Base-by-base conservation (phyloP, 192 early-diverging fungal species). In the Coemansia erecta region DNA sequence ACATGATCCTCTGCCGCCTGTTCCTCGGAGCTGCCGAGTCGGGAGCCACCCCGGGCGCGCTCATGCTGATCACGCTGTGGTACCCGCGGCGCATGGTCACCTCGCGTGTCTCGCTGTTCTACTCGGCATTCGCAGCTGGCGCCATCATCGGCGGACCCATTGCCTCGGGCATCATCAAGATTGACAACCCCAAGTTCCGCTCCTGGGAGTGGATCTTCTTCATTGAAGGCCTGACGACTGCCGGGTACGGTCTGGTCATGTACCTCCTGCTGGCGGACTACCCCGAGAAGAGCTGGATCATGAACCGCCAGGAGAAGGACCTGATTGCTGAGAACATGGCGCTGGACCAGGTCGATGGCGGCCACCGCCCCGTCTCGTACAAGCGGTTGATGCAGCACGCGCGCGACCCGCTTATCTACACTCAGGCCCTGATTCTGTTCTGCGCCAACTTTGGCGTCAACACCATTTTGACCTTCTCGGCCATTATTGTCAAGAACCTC, bases 171-270 rank as follows among this genome's bases (percentile, higher is more conserved):
- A 70, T 77, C 44, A 64, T 61, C 47, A 67, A 70, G 49, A 63
- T 77, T 13, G 45, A 45, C 28, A 76, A 70, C 43, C 59, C 66
- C 17, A 41, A 48, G 49, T 76, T 76, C 51, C 15, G 12, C 19
- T 12, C 42, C 23, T 77, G 74, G 74, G 64, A 72, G 56, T 77
- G 74, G 74, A 67, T 77, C 35, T 77, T 77, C 65, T 68, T 77
- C 12, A 68, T 77, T 39, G 74, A 77, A 41, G 74, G 74, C 14
- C 45, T 77, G 50, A 45, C 45, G 1, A 77, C 74, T 2, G 74
- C 59, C 11, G 64, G 68, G 1, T 77, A 60, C 33, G 68, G 74
- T 2, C 11, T 71, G 3, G 15, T 70, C 17, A 72, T 70, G 68
- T 72, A 50, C 31, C n/a, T 71, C 2, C 41, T 77, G 11, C 50